A percentile compares a stretch with the other conserved stretches of the same genome.
Conservation (phyloP, 768 basidiomycete genomes). For the Pleurotus djamor region DNA sequence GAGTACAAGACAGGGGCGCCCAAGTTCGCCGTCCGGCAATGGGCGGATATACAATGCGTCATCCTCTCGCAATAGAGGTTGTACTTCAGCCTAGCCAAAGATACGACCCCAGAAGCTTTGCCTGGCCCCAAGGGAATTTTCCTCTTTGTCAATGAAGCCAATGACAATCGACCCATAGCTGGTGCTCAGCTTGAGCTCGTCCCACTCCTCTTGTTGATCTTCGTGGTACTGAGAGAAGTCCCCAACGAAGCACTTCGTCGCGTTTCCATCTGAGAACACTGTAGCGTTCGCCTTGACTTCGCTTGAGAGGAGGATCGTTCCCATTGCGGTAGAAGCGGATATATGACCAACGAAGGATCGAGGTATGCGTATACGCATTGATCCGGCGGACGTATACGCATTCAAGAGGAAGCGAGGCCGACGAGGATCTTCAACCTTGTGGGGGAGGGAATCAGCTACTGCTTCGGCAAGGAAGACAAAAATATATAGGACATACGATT, state of each 20-base stretch:
- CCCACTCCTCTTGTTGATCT: slow-evolving; percentile 28
- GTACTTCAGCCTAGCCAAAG: background rate
- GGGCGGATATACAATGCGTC: no score
- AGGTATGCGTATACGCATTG: slow-evolving; percentile 32
- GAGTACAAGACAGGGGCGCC: no score
- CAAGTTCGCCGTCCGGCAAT: no score
- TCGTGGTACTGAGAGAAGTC: slow-evolving; percentile 28
- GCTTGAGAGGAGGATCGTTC: slow-evolving; percentile 23
- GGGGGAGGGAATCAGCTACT: background rate
- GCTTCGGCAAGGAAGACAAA: background rate
- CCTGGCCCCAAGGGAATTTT: background rate
- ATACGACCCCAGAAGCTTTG: background rate
- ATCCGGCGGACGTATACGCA: slow-evolving; percentile 24
- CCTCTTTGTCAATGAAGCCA: slow-evolving; percentile 30
- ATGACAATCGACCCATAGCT: slow-evolving; percentile 34
- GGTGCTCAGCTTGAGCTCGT: slow-evolving; percentile 33
- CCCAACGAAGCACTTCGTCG: slow-evolving; percentile 38
- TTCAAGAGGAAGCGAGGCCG: slow-evolving; percentile 17
- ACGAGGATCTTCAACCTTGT: background rate
- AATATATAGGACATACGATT: background rate
- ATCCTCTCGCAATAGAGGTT: no score
- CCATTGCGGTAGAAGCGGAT: slow-evolving; percentile 27
- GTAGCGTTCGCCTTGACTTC: slow-evolving; percentile 24
- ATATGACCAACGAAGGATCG: slow-evolving; percentile 38
- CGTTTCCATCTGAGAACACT: slow-evolving; percentile 28